These are phyloP conservation scores for Citrus mangshanensis DNA, from an alignment of 345 rosid species.

Conservation along the genomic window DNA sequence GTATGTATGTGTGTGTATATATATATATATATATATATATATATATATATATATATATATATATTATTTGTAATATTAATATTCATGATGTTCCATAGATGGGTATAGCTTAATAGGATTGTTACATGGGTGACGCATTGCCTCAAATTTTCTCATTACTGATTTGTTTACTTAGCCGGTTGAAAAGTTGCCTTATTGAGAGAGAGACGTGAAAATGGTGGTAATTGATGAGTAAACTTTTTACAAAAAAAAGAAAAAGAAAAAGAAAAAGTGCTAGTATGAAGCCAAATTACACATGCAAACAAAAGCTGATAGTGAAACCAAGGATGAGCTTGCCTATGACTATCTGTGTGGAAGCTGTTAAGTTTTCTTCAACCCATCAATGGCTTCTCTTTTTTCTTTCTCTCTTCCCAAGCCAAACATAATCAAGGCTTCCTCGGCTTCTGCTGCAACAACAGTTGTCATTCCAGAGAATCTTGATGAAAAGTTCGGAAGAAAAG, in stretches of 20 bases:
- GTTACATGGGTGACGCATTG: too few relatives aligned
- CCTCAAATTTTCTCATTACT: too few relatives aligned
- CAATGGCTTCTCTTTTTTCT: constrained; percentile 73
- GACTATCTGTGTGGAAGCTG: constrained; percentile 26
- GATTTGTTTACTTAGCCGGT: too few relatives aligned
- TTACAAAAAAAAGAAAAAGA: too few relatives aligned
- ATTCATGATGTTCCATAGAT: rapidly evolving
- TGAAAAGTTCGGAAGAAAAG: constrained; percentile 66
- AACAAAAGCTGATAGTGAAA: constrained; percentile 17
- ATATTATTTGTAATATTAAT: too few relatives aligned
- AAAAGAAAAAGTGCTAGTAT: background rate
- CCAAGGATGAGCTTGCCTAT: constrained; percentile 36
- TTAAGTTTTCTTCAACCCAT: constrained; percentile 10
- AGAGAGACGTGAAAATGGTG: background rate
- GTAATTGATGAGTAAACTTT: background rate
- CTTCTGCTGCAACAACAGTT: constrained; percentile 19
- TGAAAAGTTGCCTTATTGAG: too few relatives aligned
- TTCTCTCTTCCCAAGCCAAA: constrained; percentile 51
- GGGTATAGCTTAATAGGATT: too few relatives aligned
- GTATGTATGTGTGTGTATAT: too few relatives aligned
- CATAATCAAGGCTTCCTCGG: constrained; percentile 33
- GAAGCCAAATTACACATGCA: constrained; percentile 25
- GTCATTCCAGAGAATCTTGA: constrained; percentile 47
- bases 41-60: too few relatives aligned
- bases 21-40: too few relatives aligned